Base-by-base conservation (phyloP, 2,329 filamentous ascomycete genomes). In the Penicillium crustosum region DNA sequence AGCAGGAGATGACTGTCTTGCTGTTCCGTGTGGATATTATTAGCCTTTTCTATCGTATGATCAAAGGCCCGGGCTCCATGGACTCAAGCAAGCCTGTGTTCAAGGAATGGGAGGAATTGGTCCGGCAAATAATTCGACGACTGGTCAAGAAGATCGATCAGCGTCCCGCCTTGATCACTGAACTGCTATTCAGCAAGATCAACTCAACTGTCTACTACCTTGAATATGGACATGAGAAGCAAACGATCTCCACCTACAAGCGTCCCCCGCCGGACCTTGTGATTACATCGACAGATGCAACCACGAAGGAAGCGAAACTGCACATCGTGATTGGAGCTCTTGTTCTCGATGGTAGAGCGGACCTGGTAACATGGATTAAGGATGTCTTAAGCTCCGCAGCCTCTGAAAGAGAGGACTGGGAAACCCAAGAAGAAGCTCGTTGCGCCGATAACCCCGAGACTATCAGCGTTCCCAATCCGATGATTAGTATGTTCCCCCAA, bases 101-200 rank as follows among this genome's bases (percentile, higher is more conserved):
- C 77, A 89, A 86, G 66, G 94, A 99, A 66, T 97, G 93, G 91
- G 89, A 96, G 69, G 91, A 96, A 67, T 81, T 99, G 36, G 84
- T 91, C 5, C 89, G 88, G 72, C 93, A 97, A 68, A 83, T 97
- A 39, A 83, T 97, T 63, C 87, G 88, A 65, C 89, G 88, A 68
- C 89, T 93, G 62, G 83, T 91, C 54, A 92, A 89, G 69, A 96
- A 94, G 76, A 82, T 97, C 1, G 85, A 94, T 60, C 87, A 96
- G 65, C 85, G 92, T 43, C 92, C 92, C 0, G 90, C 93, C 61
- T 80, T 97, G 41, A 83, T 96, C 49, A 88, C 95, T 0, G 94
- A 99, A 75, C 86, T 99, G 82, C 81, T 99, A 15, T 99, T 99
- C 75, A 96, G 90, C 73, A 99, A 99, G 75, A 89, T 92, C 57